Evolutionary conservation across 225 moss, liverwort and hornwort genomes (phyloP).

Genomic region (Thuidium tamariscinum): DNA sequence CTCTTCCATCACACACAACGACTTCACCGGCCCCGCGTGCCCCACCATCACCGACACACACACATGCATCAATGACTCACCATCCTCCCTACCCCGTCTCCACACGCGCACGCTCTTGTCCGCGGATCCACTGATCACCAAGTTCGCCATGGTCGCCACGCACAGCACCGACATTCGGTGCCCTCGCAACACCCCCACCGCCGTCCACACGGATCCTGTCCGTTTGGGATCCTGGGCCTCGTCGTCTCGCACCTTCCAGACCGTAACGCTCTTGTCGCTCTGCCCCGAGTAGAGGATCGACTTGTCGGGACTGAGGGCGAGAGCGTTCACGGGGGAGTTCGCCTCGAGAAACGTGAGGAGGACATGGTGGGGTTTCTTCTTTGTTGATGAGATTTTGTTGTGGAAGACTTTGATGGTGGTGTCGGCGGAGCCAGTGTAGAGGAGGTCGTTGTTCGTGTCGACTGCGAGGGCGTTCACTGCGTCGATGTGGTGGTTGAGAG

Average conservation of each 20-base stretch:
- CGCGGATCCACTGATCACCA: constrained; percentile 32
- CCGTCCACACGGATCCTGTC: neutral
- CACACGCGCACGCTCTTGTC: constrained; percentile 43
- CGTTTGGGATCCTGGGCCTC: neutral
- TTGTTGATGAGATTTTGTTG: neutral
- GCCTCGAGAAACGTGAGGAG: constrained; percentile 8
- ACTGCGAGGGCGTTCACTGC: constrained; percentile 34
- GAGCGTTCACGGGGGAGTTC: constrained; percentile 37
- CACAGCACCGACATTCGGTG: constrained; percentile 28
- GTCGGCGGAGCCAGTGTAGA: constrained; percentile 47
- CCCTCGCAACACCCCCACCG: constrained; percentile 13
- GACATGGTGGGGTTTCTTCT: neutral
- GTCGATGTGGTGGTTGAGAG: constrained; percentile 32
- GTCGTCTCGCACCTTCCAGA: constrained; percentile 8
- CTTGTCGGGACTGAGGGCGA: constrained; percentile 22
- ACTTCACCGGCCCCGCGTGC: constrained; percentile 30
- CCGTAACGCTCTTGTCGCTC: constrained; percentile 18
- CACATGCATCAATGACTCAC: neutral
- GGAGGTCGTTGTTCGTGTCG: constrained; percentile 4
- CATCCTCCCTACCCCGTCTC: neutral
- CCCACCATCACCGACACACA: constrained; percentile 8
- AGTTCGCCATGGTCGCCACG: constrained; percentile 5
- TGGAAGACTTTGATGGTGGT: constrained; percentile 27
- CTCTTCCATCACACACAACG: constrained; percentile 5
- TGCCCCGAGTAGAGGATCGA: constrained; percentile 30